A percentile compares a stretch with the other conserved stretches of the same genome.
Evolutionary conservation across 148 eudicot genomes (phyloP).

Genomic region (Selenicereus undatus): DNA sequence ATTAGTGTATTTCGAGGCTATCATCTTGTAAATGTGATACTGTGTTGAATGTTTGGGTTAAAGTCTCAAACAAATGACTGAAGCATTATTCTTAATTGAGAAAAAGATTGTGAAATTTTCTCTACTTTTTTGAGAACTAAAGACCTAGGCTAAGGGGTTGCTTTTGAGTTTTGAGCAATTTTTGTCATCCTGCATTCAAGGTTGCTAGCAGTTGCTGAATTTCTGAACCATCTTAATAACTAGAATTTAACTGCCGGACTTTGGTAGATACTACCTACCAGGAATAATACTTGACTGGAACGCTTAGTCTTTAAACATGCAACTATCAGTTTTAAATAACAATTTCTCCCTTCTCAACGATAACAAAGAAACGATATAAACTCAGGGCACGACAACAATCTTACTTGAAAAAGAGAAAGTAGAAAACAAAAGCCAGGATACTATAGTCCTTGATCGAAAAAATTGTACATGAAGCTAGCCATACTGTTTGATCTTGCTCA

Average conservation of each 20-base stretch:
- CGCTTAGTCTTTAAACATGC: not conserved
- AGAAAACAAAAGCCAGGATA: not conserved
- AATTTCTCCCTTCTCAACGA: too few species aligned
- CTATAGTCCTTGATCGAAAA: not conserved
- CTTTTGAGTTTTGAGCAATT: too few species aligned
- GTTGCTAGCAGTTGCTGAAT: not conserved
- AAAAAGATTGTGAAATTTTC: not conserved
- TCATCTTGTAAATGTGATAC: not conserved
- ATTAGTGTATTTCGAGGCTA: not conserved
- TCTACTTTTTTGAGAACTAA: too few species aligned
- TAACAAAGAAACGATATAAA: not conserved
- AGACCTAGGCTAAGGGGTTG: too few species aligned
- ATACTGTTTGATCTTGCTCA: constrained; percentile 16
- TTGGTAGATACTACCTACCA: not conserved
- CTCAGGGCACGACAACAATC: not conserved
- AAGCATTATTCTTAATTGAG: not conserved
- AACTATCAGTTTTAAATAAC: too few species aligned
- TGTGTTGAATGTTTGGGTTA: not conserved
- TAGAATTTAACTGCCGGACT: not conserved
- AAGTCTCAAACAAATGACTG: not conserved
- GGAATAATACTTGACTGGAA: not conserved
- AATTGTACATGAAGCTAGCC: constrained; percentile 21
- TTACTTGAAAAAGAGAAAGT: not conserved
- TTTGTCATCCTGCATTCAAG: not conserved
- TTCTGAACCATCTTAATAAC: not conserved